Conservation (phyloP, 1,139 yeast species). For the Pichia sp. region DNA sequence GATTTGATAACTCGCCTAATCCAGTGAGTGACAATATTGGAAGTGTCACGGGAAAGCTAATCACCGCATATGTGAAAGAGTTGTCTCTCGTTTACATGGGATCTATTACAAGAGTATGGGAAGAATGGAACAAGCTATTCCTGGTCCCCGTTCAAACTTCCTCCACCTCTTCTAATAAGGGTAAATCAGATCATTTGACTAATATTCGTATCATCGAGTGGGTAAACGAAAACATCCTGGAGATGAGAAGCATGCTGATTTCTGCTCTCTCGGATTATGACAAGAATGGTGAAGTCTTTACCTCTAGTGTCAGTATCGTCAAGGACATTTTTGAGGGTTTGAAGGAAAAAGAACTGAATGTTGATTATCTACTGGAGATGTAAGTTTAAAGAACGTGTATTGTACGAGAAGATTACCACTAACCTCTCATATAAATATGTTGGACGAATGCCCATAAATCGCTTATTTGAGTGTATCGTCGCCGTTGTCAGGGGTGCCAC, state of each 20-base stretch:
- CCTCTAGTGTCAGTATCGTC: slow-evolving; percentile 4
- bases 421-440: no score
- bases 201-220: slow-evolving; percentile 12
- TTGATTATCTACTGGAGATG: slow-evolving; percentile 11
- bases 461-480: no score
- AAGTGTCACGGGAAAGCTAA: slow-evolving; percentile 9
- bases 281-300: slow-evolving; percentile 7
- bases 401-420: no score
- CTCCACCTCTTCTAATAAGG: neutral
- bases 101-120: slow-evolving; percentile 11
- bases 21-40: neutral
- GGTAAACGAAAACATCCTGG: slow-evolving; percentile 10
- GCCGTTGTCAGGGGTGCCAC: no score
- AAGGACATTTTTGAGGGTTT: slow-evolving; percentile 6
- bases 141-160: slow-evolving; percentile 1
- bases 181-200: neutral
- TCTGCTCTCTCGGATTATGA: slow-evolving; percentile 13
- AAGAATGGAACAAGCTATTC: slow-evolving; percentile 12
- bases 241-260: slow-evolving; percentile 6
- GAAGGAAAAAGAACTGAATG: slow-evolving; percentile 10
- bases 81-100: slow-evolving; percentile 15
- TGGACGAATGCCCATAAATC: no score
- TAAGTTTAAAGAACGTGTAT: neutral
- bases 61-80: slow-evolving; percentile 14
- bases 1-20: neutral